Evolutionary conservation across 208 protist genomes (phyloP).

Genomic region (Trypanosoma cruzi): DNA sequence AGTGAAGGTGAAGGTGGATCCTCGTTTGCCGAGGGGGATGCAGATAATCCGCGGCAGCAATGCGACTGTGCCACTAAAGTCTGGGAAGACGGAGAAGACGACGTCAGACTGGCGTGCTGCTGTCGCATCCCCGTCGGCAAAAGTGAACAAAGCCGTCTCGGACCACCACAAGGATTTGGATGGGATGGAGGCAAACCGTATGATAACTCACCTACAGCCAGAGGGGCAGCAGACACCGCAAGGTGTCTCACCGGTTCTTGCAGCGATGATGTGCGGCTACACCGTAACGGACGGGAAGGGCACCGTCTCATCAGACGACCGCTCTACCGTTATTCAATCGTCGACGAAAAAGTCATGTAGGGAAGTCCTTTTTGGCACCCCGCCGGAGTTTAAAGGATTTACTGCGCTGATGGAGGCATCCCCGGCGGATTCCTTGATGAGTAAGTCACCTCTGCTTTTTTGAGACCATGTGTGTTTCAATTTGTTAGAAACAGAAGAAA

Average conservation of each 20-base stretch:
- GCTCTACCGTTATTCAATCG: slow-evolving; percentile 12
- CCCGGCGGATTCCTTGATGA: slow-evolving; percentile 18
- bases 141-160: background rate
- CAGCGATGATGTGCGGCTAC: slow-evolving; percentile 1
- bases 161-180: background rate
- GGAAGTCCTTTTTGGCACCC: slow-evolving; percentile 63
- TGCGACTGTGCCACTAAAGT: background rate
- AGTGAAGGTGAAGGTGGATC: slow-evolving; percentile 73
- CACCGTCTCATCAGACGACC: slow-evolving; percentile 22
- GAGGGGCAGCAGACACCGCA: slow-evolving; percentile 27
- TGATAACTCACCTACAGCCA: background rate
- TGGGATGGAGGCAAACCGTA: background rate
- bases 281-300: slow-evolving; percentile 16
- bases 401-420: slow-evolving; percentile 18
- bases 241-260: background rate
- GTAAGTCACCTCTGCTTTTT: slow-evolving; percentile 27
- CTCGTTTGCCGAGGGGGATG: slow-evolving; percentile 48
- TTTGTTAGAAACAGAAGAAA: background rate
- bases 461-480: background rate
- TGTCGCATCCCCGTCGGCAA: background rate
- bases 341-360: slow-evolving; percentile 9
- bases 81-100: slow-evolving; percentile 2
- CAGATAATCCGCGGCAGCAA: slow-evolving; percentile 31
- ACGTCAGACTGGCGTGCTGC: background rate
- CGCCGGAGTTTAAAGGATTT: slow-evolving; percentile 80